Base-by-base conservation (phyloP, 2,329 filamentous ascomycete species). In the Aspergillus pseudoviridinutans region DNA sequence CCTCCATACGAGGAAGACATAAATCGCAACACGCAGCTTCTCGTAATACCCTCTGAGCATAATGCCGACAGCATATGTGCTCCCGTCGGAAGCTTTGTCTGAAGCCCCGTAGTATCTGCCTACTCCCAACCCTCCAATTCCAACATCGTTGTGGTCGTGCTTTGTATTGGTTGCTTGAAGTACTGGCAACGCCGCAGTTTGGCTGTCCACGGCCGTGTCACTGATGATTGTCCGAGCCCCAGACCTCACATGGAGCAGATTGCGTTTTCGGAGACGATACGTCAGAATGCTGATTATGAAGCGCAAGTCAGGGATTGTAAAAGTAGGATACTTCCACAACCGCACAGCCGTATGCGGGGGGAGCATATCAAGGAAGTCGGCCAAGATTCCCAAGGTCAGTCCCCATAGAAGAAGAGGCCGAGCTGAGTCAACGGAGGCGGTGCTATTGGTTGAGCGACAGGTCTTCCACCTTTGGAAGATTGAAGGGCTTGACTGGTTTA, bases 251-350 rank as follows among this genome's bases (percentile, higher is more conserved):
- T 69, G 68, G 17, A 64, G 66, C 41, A 69, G 64, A 58, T 85
- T 85, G 55, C 76, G 75, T 59, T 78, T 76, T 57, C 83, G 82
- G 65, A 88, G 82, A 6, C 75, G 73, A 60, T 82, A 82, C 0
- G 85, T 87, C 66, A 88, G 71, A 9, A 85, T 67, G 76, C 81
- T 86, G 54, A 89, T 80, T 10, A 84, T 74, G 32, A 85, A 74
- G 5, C 82, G 77, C 3, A 89, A 77, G 64, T 89, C 87, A 56
- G 78, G 79, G 1, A 82, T 79, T 0, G 86, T 87, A 66, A 89
- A 89, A 1, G 84, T 89, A 0, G 87, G 87, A 65, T 88, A 88
- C 29, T 81, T 82, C 86, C 87, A 89, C 27, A 88, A 70, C 35
- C 82, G 75, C 3, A 88, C 79, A 1, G 85, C 82, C 54, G 82